Percentiles rank a stretch among this genome's conserved stretches.
phyloP scores from a whole-genome alignment of 345 rosid genomes.

The Eucalyptus albens region DNA sequence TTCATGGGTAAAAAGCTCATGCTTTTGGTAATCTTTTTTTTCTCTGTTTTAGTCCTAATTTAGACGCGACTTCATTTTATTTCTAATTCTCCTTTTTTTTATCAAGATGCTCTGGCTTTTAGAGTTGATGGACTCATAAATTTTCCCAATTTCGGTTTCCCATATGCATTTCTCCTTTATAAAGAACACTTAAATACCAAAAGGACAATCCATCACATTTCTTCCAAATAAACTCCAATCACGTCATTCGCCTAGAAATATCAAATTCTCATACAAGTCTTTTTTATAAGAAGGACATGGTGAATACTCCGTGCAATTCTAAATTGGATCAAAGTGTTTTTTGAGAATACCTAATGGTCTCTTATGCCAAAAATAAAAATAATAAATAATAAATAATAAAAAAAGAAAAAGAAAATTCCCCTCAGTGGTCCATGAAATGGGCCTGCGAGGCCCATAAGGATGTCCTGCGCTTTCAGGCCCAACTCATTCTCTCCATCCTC shows the following conservation, averaged over 20 bases:
- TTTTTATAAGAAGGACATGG: background rate
- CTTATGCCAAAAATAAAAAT: fast-evolving
- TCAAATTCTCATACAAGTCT: background rate
- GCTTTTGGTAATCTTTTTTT: too few relatives aligned
- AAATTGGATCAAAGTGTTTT: background rate
- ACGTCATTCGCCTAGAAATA: background rate
- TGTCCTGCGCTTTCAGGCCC: background rate
- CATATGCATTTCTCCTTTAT: background rate
- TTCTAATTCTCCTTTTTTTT: too few relatives aligned
- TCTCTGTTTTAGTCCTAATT: too few relatives aligned
- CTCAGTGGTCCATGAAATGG: background rate
- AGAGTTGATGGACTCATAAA: background rate
- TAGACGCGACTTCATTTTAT: too few relatives aligned
- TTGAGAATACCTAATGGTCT: fast-evolving
- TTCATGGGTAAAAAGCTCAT: too few relatives aligned
- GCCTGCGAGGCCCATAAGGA: background rate
- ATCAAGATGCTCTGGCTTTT: too few relatives aligned
- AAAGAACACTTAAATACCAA: background rate
- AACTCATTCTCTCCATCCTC: background rate
- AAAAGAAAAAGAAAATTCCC: too few relatives aligned
- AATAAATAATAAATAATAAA: fast-evolving
- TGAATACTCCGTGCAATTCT: background rate
- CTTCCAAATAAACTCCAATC: background rate
- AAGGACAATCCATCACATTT: background rate
- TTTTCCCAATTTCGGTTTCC: too few relatives aligned